A percentile compares a stretch with the other conserved stretches of the same genome.
These are phyloP conservation scores for Microsporum ferrugineum DNA, from an alignment of 2,329 filamentous ascomycete species.

Conservation along the genomic window DNA sequence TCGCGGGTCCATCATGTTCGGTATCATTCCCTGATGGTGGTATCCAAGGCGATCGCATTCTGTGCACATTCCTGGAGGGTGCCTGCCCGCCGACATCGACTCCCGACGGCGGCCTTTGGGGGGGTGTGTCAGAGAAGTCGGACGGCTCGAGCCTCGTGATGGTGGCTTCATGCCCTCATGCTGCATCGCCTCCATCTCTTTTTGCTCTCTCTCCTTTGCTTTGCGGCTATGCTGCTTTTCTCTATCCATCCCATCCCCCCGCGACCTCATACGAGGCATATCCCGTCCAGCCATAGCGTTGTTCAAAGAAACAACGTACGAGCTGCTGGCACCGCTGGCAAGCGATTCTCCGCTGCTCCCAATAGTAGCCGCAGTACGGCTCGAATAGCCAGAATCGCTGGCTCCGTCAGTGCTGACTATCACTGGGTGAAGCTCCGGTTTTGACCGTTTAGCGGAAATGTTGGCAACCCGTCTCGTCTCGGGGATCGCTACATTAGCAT, in stretches of 20 bases:
- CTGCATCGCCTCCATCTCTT: conserved; percentile 18
- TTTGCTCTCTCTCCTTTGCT: conserved; percentile 9
- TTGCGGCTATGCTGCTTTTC: conserved; percentile 15
- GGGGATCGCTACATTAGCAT: conserved; percentile 32
- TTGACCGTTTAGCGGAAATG: conserved; percentile 39
- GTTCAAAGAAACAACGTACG: conserved; percentile 29
- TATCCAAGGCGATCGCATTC: conserved; percentile 28
- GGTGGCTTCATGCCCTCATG: conserved; percentile 29
- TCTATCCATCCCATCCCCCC: conserved; percentile 21
- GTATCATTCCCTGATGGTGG: conserved; percentile 18
- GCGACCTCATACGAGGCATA: conserved; percentile 14
- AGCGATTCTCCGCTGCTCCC: conserved; percentile 43
- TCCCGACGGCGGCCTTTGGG: conserved; percentile 26
- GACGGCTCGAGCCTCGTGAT: conserved; percentile 23
- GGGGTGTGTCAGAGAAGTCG: conserved; percentile 22
- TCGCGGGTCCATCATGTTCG: conserved; percentile 20
- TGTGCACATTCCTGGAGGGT: conserved; percentile 25
- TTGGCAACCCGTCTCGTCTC: conserved; percentile 42
- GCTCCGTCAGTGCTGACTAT: conserved; percentile 34
- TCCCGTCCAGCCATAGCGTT: conserved; percentile 20
- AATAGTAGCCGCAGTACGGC: conserved; percentile 44
- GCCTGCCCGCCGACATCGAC: conserved; percentile 13
- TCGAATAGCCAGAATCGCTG: conserved; percentile 54
- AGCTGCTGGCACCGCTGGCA: conserved; percentile 33
- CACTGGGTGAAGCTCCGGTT: conserved; percentile 29